These are phyloP conservation scores for Polygonum maritimum DNA, from an alignment of 148 eudicot species.

Conservation along the genomic window DNA sequence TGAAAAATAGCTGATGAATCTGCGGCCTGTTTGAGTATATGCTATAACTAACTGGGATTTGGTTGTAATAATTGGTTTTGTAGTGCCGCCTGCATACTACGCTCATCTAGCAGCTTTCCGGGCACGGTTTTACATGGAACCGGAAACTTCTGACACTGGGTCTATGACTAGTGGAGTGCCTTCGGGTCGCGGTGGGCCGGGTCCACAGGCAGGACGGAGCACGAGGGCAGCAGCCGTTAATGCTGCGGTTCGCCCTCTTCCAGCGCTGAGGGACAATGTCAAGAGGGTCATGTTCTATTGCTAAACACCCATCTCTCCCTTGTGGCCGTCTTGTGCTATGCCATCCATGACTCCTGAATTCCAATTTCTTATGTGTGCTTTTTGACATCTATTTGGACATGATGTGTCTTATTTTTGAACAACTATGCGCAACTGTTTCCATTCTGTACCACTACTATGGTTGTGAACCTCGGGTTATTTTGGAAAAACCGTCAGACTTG, in stretches of 20 bases:
- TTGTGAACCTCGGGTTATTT: background rate
- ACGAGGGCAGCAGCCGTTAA: constrained; percentile 31
- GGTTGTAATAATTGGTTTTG: background rate
- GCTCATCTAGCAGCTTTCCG: constrained; percentile 79
- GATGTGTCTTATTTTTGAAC: background rate
- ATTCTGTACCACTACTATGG: background rate
- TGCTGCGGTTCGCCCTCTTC: constrained; percentile 65
- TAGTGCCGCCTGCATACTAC: constrained; percentile 76
- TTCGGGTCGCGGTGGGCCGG: constrained; percentile 34
- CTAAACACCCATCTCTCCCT: background rate
- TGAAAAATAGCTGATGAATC: no score
- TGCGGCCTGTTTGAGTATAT: background rate
- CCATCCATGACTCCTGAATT: background rate
- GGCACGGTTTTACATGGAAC: constrained; percentile 70
- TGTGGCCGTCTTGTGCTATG: background rate
- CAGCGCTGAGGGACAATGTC: constrained; percentile 59
- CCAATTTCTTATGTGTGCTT: background rate
- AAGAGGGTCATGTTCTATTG: constrained; percentile 69
- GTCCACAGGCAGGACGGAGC: constrained; percentile 28
- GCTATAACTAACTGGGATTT: background rate
- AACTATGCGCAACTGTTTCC: background rate
- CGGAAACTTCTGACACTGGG: constrained; percentile 55
- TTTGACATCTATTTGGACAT: background rate
- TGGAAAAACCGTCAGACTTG: background rate
- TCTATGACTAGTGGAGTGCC: constrained; percentile 46